Conservation (phyloP, 225 moss, liverwort and hornwort genomes). For the Marchantia polymorpha region DNA sequence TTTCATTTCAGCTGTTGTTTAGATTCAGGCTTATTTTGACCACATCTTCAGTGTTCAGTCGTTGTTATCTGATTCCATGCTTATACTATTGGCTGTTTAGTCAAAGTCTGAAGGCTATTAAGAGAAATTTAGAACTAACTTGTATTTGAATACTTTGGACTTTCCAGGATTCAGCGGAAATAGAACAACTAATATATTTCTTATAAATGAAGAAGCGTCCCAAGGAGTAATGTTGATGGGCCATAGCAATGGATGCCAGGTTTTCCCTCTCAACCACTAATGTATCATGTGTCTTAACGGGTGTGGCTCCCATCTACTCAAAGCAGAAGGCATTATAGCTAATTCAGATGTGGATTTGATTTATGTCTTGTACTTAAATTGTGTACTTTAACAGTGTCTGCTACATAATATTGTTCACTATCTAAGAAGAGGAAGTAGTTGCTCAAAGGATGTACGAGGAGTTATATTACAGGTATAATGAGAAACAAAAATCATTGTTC, state of each 20-base stretch:
- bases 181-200: slow-evolving; percentile 83
- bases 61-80: not conserved
- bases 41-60: not conserved
- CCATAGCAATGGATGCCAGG: slow-evolving; percentile 98
- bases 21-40: not conserved
- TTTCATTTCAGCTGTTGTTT: too few species aligned
- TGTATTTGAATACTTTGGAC: not conserved
- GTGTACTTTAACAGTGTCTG: not conserved
- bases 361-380: not conserved
- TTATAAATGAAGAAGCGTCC: slow-evolving; percentile 90
- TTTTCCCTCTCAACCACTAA: slow-evolving; percentile 17
- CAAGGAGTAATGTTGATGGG: slow-evolving; percentile 94
- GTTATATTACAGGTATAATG: too few species aligned
- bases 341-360: not conserved
- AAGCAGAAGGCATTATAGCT: too few species aligned
- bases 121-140: too few species aligned
- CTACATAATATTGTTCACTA: slow-evolving; percentile 88
- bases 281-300: too few species aligned
- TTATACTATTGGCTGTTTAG: too few species aligned
- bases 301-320: too few species aligned
- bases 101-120: too few species aligned
- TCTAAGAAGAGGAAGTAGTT: too few species aligned
- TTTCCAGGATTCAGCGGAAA: slow-evolving; percentile 67
- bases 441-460: too few species aligned
- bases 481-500: too few species aligned